Base-by-base conservation (phyloP, 441 rosid genomes). In the Manihot esculenta region DNA sequence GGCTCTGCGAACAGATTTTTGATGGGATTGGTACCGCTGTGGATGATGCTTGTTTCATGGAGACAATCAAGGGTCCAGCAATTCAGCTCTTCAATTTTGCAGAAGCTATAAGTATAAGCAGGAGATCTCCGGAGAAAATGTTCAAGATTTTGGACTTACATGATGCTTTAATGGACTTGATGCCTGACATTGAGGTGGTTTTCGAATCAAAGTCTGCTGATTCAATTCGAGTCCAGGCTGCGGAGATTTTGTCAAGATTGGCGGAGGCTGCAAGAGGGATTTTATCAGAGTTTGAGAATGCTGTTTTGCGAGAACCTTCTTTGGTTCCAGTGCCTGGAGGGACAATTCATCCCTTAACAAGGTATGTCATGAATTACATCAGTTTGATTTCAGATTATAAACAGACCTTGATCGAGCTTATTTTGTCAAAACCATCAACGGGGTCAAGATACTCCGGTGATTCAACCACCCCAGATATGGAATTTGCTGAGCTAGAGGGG, bases 361-460 rank as follows among this genome's bases (percentile, higher is more conserved):
- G 97, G 78, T 95, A 95, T 87, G 91, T 90, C 7, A 80, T 95
- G 90, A 95, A 93, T 75, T 95, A 93, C 69, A 89, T 95, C 23
- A 87, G 85, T 74, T 87, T 85, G 71, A 83, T 93, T 2, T 91
- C 97, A 10, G 97, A 89, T 75, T 93, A 95, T 75, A 92, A 86
- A 63, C 88, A 80, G 68, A 91, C 98, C 3, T 75, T 93, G 83
- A 80, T 78, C 56, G 91, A 84, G 72, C 87, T 93, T 56, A 93
- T 90, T 53, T 74, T 87, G 83, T 90, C 98, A 9, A 93, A 89
- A 70, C 98, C 98, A 12, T 83, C 87, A 1, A 13, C 78, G 83
- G 73, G 99, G 76, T 77, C 96, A 77, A 76, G 92, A 86, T 55
- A 92, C 85, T 79, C 89, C 68, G 77, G 89, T 83, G 57, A 94